Evolutionary conservation across 129 eudicot species (phyloP), one percentile per base, ranked within the genome.

Genomic region (Gnaphalium uliginosum): DNA sequence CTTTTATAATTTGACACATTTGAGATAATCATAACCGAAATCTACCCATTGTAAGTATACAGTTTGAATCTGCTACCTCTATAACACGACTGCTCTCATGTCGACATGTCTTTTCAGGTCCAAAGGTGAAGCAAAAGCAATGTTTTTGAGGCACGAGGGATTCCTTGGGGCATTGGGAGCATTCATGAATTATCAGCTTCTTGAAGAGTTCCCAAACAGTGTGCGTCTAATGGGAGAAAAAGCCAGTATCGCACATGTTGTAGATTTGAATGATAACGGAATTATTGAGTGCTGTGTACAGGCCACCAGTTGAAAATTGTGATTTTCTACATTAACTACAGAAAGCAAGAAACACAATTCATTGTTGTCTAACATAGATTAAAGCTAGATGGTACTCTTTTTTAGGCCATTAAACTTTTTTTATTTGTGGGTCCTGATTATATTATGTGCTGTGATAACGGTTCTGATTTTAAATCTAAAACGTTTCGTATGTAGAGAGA

Each of bases 161-260:
- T 93, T 90, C 76, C 90, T 93, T 2, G 98, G 98, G 79, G 98
- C 97, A 5, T 39, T 93, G 73, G 98, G 98, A 23, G 93, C 98
- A 27, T 90, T 90, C 66, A 82, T 63, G 86, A 90, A 86, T 78
- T 90, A 90, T 66, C 81, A 90, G 71, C 70, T 73, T 21, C 62
- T 81, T 14, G 84, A 83, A 63, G 86, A 86, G 60, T 83, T 74
- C 35, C 83, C 88, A 2, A 53, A 75, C 15, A 62, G 56, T 17
- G 74, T 51, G 21, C 62, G 53, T 24, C 73, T 61, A 59, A 10
- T 70, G 22, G 76, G 65, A 22, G 79, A 85, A 8, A 71, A 75
- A 30, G 51, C 30, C 29, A 68, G 68, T 37, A 69, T 68, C 69
- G 80, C 79, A 3, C 48, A 65, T 32, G 54, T 35, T 35, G 76